A percentile compares a stretch with the other conserved stretches of the same genome.
phyloP scores from a whole-genome alignment of 352 stramenopile species.

The Blastocystis sp. region DNA sequence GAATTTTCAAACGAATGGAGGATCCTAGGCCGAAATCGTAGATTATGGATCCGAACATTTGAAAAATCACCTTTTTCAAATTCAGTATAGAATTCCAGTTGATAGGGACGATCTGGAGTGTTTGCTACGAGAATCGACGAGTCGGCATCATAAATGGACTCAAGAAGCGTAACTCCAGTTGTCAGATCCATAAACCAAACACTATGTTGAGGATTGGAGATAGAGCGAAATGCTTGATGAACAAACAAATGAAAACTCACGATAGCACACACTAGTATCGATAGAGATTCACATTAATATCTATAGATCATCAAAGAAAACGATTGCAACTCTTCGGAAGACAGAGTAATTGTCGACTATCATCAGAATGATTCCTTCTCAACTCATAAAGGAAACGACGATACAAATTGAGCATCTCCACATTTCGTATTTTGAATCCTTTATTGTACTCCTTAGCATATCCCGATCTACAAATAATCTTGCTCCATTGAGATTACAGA shows the following conservation, averaged over 20 bases:
- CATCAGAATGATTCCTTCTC: background rate
- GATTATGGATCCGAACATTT: background rate
- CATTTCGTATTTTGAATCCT: background rate
- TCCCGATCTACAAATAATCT: background rate
- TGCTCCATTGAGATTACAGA: background rate
- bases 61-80: background rate
- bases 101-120: background rate
- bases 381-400: constrained; percentile 19
- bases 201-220: background rate
- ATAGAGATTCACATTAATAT: background rate
- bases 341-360: constrained; percentile 21
- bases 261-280: background rate
- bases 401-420: constrained; percentile 50
- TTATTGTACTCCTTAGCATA: constrained; percentile 47
- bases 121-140: background rate
- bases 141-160: background rate
- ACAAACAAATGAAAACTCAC: background rate
- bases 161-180: background rate
- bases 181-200: background rate
- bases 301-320: background rate
- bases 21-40: background rate
- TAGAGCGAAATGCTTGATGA: background rate
- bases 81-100: background rate
- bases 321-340: background rate
- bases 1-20: background rate